Evolutionary conservation across 495 filamentous ascomycete genomes (phyloP), one percentile per base, ranked within the genome.

Genomic region (Hypomontagnella monticulosa): DNA sequence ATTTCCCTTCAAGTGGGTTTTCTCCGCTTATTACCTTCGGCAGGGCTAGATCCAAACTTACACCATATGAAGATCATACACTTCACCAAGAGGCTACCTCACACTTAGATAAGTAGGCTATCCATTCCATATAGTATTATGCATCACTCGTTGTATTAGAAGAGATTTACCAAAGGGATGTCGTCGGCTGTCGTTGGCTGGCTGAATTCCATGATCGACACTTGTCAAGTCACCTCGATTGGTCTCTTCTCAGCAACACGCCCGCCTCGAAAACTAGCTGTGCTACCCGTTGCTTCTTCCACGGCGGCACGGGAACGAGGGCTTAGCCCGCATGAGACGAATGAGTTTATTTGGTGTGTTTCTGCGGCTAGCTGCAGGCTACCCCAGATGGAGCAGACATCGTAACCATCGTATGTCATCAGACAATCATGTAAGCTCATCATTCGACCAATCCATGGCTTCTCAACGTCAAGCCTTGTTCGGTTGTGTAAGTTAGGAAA

Each of bases 371-470:
- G 51, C 43, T 50, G 41, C 58, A 61, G 16, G 14, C 12, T 27
- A 3, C 11, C n/a, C 23, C 12, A 32, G 6, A 18, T 6, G 8
- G 19, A 34, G 42, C 20, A 27, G 34, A 15, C 32, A 19, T 20
- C 19, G 15, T 9, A 1, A 34, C 19, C 40, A 38, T 67, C 50
- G 52, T 57, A 67, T 53, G 64, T 50, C 64, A 67, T 61, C 32
- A 37, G 34, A 46, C 36, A 66, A 58, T 37, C 15, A 32, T 34
- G 9, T 46, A 55, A 15, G 36, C 12, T 6, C 14, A 61, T 68
- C 59, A 54, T 68, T 62, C 65, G 47, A 68, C 65, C 32, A 57
- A 47, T 46, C n/a, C n/a, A n/a, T n/a, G n/a, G 37, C 32, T 30
- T 12, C 3, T 23, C 1, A 38, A 18, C 32, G 32, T 30, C 14